Conservation (phyloP, 805 yeast genomes). For the Wickerhamiella bombiphila region DNA sequence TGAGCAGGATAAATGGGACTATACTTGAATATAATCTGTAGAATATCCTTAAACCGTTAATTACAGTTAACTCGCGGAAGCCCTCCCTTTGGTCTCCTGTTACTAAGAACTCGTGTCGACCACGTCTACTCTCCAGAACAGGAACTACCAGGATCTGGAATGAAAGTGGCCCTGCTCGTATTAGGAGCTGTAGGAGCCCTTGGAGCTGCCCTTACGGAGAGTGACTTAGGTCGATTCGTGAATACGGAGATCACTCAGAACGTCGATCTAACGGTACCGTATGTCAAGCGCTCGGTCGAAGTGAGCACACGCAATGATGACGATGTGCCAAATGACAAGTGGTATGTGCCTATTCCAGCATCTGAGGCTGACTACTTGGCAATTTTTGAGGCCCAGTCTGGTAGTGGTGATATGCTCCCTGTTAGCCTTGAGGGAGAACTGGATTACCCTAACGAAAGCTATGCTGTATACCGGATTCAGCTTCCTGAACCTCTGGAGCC, state of each 20-base stretch:
- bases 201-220: no score
- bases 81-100: no score
- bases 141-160: no score
- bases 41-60: no score
- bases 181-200: no score
- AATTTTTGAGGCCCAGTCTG: slow-evolving; percentile 29
- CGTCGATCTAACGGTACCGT: slow-evolving; percentile 52
- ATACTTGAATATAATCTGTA: no score
- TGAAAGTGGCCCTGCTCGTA: no score
- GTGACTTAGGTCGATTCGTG: no score
- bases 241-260: slow-evolving; percentile 42
- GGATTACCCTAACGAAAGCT: slow-evolving; percentile 18
- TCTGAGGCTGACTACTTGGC: slow-evolving; percentile 31
- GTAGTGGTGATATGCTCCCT: slow-evolving; percentile 16
- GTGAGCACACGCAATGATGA: slow-evolving; percentile 47
- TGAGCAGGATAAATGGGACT: no score
- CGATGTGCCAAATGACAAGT: slow-evolving; percentile 36
- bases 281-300: slow-evolving; percentile 45
- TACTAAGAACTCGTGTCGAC: no score
- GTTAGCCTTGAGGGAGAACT: slow-evolving; percentile 15
- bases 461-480: slow-evolving; percentile 28
- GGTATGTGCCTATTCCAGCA: slow-evolving; percentile 45
- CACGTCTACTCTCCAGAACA: no score
- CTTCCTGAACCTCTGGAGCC: slow-evolving; percentile 59
- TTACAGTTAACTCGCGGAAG: no score